A percentile compares a stretch with the other conserved stretches of the same genome.
Conservation (phyloP, 2,329 filamentous ascomycete species). For the Aspergillus novofumigatus region DNA sequence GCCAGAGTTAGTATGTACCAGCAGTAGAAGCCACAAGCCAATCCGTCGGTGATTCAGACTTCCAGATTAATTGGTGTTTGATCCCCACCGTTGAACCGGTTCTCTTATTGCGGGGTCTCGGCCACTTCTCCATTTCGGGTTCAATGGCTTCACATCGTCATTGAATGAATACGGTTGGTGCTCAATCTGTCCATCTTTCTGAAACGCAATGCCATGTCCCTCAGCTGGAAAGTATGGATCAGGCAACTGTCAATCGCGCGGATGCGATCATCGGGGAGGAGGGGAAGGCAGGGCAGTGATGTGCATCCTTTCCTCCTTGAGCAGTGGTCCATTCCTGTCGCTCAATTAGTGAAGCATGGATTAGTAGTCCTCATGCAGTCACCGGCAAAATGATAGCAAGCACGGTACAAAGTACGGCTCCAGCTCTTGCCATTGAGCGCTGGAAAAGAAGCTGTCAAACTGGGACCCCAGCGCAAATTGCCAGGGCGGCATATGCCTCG, state of each 20-base stretch:
- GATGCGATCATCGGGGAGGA: neutral
- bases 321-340: neutral
- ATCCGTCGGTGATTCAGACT: neutral
- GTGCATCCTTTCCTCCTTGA: no score
- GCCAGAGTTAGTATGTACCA: neutral
- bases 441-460: neutral
- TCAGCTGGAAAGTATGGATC: neutral
- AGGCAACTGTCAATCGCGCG: neutral
- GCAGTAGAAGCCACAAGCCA: neutral
- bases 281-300: no score
- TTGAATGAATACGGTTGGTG: neutral
- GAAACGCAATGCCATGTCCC: neutral
- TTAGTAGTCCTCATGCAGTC: no score
- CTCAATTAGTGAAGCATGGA: no score
- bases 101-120: neutral
- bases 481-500: neutral
- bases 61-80: neutral
- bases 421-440: neutral
- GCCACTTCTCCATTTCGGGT: neutral
- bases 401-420: neutral
- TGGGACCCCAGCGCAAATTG: neutral
- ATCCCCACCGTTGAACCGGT: neutral
- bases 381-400: neutral
- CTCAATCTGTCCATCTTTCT: neutral
- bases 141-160: neutral